Percentiles rank a stretch among this genome's conserved stretches.
Conservation (phyloP, 768 basidiomycete species). For the Artomyces pyxidatus region DNA sequence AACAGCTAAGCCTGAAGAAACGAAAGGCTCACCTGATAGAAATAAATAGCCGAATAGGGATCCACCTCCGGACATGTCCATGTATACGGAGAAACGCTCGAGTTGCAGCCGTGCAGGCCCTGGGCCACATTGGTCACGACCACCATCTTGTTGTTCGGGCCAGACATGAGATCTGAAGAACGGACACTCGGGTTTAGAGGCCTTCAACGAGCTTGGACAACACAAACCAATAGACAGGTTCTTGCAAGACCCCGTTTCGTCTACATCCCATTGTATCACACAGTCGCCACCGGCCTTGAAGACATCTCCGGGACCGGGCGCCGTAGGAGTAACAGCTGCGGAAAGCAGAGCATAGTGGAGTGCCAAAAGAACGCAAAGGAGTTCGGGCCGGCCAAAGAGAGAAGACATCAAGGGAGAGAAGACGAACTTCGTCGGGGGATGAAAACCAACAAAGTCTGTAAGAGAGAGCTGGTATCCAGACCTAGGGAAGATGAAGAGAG, state of each 20-base stretch:
- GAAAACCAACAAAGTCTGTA: too few species aligned
- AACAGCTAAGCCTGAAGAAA: too few species aligned
- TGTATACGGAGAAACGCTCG: constrained; percentile 22
- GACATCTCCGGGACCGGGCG: constrained; percentile 31
- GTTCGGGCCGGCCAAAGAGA: too few species aligned
- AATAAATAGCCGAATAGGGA: constrained; percentile 32
- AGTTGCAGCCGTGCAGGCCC: constrained; percentile 27
- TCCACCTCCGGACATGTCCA: constrained; percentile 32
- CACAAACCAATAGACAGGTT: constrained; percentile 30
- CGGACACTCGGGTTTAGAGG: background rate
- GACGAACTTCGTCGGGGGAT: too few species aligned
- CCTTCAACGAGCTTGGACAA: background rate
- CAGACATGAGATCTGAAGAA: constrained; percentile 29
- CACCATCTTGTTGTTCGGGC: constrained; percentile 30
- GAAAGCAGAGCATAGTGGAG: too few species aligned
- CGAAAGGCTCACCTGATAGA: constrained; percentile 31
- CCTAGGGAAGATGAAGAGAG: too few species aligned
- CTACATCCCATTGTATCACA: constrained; percentile 26
- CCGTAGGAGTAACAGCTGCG: too few species aligned
- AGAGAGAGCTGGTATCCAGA: too few species aligned
- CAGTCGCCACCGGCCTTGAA: constrained; percentile 28
- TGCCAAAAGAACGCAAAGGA: too few species aligned
- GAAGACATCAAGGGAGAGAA: too few species aligned
- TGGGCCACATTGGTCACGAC: constrained; percentile 22
- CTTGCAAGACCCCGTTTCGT: constrained; percentile 25